These are phyloP conservation scores for Chlamydomonas sp. DNA, from an alignment of 139 green algal genomes.

Conservation along the genomic window DNA sequence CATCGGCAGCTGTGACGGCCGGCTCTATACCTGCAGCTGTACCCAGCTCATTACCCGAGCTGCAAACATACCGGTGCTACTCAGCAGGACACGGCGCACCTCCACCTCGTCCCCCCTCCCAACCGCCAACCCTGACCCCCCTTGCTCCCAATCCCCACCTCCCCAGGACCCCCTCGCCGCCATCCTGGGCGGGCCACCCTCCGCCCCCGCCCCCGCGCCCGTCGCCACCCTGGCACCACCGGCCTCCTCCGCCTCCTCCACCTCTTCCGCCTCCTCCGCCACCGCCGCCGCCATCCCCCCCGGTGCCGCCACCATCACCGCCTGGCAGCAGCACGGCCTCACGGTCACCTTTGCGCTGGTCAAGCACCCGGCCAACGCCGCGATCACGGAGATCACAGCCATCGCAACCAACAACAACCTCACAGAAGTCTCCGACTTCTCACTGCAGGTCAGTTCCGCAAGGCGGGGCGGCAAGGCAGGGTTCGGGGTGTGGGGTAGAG, in stretches of 20 bases:
- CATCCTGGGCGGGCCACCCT: neutral
- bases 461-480: neutral
- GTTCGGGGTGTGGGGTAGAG: neutral
- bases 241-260: neutral
- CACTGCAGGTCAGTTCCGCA: slow-evolving; percentile 80
- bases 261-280: neutral
- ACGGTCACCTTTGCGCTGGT: slow-evolving; percentile 70
- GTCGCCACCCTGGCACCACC: neutral
- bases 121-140: neutral
- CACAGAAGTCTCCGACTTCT: slow-evolving; percentile 78
- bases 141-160: neutral
- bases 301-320: slow-evolving; percentile 58
- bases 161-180: slow-evolving; percentile 16
- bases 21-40: neutral
- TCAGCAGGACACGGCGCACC: neutral
- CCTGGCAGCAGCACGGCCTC: slow-evolving; percentile 75
- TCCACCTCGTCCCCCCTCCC: neutral
- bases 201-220: neutral
- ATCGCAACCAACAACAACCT: slow-evolving; percentile 73
- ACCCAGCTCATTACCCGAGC: neutral
- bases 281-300: slow-evolving; percentile 7
- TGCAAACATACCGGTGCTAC: neutral
- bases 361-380: slow-evolving; percentile 58
- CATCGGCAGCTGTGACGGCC: no score
- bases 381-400: slow-evolving; percentile 69